phyloP scores from a whole-genome alignment of 2,329 filamentous ascomycete genomes.

The Claviceps sp. region DNA sequence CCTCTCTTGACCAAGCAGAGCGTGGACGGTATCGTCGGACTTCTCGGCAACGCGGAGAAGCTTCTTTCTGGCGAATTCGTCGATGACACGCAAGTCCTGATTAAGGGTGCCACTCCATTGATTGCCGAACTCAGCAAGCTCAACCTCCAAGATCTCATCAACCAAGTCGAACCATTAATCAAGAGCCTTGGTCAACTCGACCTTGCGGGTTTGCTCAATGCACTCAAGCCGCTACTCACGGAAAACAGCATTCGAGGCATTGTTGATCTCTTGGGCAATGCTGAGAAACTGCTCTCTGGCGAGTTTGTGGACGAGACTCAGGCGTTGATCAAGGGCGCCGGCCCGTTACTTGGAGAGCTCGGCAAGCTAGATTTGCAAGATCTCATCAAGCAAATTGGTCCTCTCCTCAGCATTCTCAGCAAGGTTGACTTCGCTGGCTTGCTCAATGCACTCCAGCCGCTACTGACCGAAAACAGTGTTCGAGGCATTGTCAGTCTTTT shows the following conservation, averaged over 20 bases:
- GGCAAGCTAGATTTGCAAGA: background rate
- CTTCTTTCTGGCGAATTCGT: background rate
- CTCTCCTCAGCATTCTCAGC: background rate
- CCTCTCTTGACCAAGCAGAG: conserved; percentile 19
- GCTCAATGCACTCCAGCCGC: conserved; percentile 13
- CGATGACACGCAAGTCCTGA: background rate
- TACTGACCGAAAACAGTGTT: conserved; percentile 16
- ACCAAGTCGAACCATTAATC: background rate
- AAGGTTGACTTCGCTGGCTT: conserved; percentile 20
- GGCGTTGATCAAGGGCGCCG: background rate
- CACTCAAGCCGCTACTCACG: conserved; percentile 16
- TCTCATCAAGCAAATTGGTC: background rate
- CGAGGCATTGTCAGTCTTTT: conserved; percentile 20
- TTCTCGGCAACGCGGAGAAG: background rate
- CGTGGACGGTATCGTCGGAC: conserved; percentile 9
- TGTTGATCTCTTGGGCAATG: background rate
- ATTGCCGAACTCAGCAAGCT: background rate
- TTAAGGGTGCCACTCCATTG: background rate
- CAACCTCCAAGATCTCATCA: background rate
- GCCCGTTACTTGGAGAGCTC: background rate
- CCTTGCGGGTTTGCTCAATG: conserved; percentile 16
- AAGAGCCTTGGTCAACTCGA: conserved; percentile 14
- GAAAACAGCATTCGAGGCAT: conserved; percentile 13
- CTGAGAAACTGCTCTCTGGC: background rate
- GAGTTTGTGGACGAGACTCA: background rate